Evolutionary conservation across 352 stramenopile species (phyloP).

Genomic region (Phytopythium montanum): DNA sequence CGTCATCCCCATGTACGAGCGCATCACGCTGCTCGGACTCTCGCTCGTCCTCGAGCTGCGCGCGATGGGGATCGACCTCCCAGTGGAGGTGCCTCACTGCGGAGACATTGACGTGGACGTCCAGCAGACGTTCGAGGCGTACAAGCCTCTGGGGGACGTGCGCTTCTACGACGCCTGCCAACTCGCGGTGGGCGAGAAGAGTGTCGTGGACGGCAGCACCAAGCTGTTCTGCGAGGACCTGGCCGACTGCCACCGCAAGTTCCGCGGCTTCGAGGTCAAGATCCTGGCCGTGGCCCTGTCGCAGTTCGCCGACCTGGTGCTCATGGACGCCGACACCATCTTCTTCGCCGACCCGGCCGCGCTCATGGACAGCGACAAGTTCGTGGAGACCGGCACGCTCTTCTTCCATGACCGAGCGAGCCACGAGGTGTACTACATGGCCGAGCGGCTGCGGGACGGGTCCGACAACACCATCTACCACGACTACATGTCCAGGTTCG

Average conservation of each 20-base stretch:
- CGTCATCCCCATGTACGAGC: constrained; percentile 38
- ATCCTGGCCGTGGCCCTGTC: constrained; percentile 40
- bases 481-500: constrained; percentile 34
- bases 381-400: constrained; percentile 35
- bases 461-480: constrained; percentile 26
- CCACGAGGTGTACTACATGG: constrained; percentile 28
- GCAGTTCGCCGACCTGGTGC: constrained; percentile 47
- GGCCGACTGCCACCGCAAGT: constrained; percentile 28
- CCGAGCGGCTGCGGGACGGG: constrained; percentile 14
- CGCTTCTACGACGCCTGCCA: constrained; percentile 32
- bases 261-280: constrained; percentile 36
- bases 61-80: constrained; percentile 22
- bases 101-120: constrained; percentile 29
- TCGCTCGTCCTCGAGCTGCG: constrained; percentile 38
- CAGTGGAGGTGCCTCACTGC: constrained; percentile 43
- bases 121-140: constrained; percentile 12
- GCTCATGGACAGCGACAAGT: constrained; percentile 32
- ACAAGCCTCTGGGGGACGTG: constrained; percentile 23
- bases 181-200: constrained; percentile 23
- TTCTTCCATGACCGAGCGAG: constrained; percentile 55
- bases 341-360: constrained; percentile 36
- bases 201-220: constrained; percentile 17
- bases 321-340: constrained; percentile 44
- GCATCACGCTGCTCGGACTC: constrained; percentile 26
- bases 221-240: constrained; percentile 32